Base-by-base conservation (phyloP, 2,329 filamentous ascomycete species). In the Penicillium sp. region DNA sequence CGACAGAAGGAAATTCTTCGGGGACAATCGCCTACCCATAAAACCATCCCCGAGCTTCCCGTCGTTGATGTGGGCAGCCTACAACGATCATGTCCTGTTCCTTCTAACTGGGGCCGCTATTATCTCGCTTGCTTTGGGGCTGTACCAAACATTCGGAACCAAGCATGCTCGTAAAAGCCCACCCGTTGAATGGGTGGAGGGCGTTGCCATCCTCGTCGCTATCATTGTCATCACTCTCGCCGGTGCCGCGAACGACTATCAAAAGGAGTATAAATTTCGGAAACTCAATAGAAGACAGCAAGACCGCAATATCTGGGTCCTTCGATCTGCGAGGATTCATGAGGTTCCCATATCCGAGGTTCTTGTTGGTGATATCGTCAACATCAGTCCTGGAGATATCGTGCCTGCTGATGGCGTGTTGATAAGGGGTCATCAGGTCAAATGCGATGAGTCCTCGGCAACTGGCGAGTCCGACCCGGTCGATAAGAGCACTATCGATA, bases 61-160 rank as follows among this genome's bases (percentile, higher is more conserved):
- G 51, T 77, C 84, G 63, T 75, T 90, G 7, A 83, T 84, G 62
- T 91, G 88, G 88, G 85, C 89, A 64, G 87, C 87, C 1, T 89
- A 89, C 74, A 89, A 91, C 69, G 88, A 91, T 72, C 90, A 90
- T 62, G 83, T 91, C 4, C 77, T 90, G 37, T 86, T 90, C 49
- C 75, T 90, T 2, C 76, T 90, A 46, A 86, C 85, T 0, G 79
- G 83, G 4, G 87, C 87, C 4, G 88, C 88, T 1, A 78, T 82
- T 10, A 84, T 91, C 34, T 90, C 88, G 1, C 75, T 91, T n/a
- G 85, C 82, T 1, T 79, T 91, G 41, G 88, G 88, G 21, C 79
- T 90, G 1, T 90, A 89, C 65, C 67, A 73, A 45, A 68, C 70
- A 2, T 64, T 73, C 34, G 63, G 62, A 1, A 59, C 62, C 10